Percentiles rank a stretch among this genome's conserved stretches.
phyloP scores from a whole-genome alignment of 805 yeast genomes.

The Candida bentonensis region DNA sequence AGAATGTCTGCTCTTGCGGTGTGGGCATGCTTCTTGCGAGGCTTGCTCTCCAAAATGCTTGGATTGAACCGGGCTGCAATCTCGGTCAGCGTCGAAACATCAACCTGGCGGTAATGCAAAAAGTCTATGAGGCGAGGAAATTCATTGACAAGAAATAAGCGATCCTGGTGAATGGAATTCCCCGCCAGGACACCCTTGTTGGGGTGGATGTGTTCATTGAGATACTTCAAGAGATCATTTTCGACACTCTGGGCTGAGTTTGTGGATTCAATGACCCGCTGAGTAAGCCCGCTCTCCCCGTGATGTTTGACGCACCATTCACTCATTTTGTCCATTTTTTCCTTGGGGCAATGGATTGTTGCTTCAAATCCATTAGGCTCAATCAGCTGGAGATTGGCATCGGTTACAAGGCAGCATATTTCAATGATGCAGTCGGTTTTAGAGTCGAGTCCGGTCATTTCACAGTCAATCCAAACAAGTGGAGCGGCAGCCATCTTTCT shows the following conservation, averaged over 20 bases:
- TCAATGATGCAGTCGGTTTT: slow-evolving; percentile 75
- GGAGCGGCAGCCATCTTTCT: slow-evolving; percentile 10
- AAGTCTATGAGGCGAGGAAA: slow-evolving; percentile 54
- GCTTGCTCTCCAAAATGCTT: slow-evolving; percentile 37
- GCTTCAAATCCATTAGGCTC: slow-evolving; percentile 65
- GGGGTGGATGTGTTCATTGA: slow-evolving; percentile 36
- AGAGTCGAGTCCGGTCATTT: slow-evolving; percentile 93
- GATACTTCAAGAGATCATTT: slow-evolving; percentile 45
- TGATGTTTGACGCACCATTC: slow-evolving; percentile 85
- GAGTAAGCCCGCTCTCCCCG: slow-evolving; percentile 59
- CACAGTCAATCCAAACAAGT: slow-evolving; percentile 93
- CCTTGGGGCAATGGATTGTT: slow-evolving; percentile 55
- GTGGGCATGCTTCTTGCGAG: slow-evolving; percentile 55
- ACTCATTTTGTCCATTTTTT: slow-evolving; percentile 56
- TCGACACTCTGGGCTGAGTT: slow-evolving; percentile 51
- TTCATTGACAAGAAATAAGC: slow-evolving; percentile 68
- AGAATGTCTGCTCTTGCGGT: slow-evolving; percentile 82
- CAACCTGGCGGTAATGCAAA: slow-evolving; percentile 67
- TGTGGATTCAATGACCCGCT: slow-evolving; percentile 43
- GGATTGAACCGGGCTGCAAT: slow-evolving; percentile 68
- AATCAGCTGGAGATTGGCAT: slow-evolving; percentile 57
- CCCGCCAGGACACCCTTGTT: slow-evolving; percentile 73
- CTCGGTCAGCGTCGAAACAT: slow-evolving; percentile 81
- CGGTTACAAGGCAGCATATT: slow-evolving; percentile 82
- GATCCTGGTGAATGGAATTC: slow-evolving; percentile 84